Percentiles rank a stretch among this genome's conserved stretches.
phyloP scores from a whole-genome alignment of 2,329 filamentous ascomycete species.

The Leptographium lundbergii region DNA sequence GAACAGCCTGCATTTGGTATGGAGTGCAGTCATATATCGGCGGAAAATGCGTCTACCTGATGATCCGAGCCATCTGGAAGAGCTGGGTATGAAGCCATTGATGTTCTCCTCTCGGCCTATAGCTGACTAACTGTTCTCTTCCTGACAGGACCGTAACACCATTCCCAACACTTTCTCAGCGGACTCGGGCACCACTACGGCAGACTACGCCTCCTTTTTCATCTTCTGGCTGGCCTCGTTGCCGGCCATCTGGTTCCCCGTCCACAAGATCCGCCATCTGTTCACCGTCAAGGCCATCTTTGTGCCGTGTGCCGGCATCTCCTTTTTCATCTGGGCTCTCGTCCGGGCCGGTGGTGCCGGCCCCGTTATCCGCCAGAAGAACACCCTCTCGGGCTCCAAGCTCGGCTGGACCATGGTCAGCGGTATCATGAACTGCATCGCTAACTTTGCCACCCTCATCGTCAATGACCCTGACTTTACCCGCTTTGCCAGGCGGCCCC shows the following conservation, averaged over 20 bases:
- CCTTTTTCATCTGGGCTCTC: constrained; percentile 80
- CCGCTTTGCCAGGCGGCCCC: constrained; percentile 66
- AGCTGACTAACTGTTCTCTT: background rate
- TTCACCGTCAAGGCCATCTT: constrained; percentile 72
- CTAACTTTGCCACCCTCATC: constrained; percentile 83
- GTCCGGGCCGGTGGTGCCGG: constrained; percentile 72
- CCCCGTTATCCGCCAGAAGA: constrained; percentile 59
- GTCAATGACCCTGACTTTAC: constrained; percentile 74
- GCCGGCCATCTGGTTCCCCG: constrained; percentile 18
- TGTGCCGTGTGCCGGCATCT: constrained; percentile 70
- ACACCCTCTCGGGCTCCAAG: constrained; percentile 9
- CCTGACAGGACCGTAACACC: constrained; percentile 6
- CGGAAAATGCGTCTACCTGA: constrained; percentile 71
- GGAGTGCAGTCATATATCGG: constrained; percentile 72
- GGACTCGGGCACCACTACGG: constrained; percentile 21
- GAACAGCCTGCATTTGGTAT: constrained; percentile 22
- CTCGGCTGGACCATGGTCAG: constrained; percentile 74
- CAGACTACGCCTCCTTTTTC: constrained; percentile 14
- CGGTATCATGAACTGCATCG: constrained; percentile 78
- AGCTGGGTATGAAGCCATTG: constrained; percentile 47
- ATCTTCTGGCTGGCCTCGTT: constrained; percentile 17
- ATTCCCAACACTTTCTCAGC: constrained; percentile 27
- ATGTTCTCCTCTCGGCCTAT: background rate
- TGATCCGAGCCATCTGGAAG: constrained; percentile 74
- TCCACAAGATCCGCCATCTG: constrained; percentile 16